These are phyloP conservation scores for Neoboletus brunneissimus DNA, from an alignment of 768 basidiomycete genomes.

Conservation along the genomic window DNA sequence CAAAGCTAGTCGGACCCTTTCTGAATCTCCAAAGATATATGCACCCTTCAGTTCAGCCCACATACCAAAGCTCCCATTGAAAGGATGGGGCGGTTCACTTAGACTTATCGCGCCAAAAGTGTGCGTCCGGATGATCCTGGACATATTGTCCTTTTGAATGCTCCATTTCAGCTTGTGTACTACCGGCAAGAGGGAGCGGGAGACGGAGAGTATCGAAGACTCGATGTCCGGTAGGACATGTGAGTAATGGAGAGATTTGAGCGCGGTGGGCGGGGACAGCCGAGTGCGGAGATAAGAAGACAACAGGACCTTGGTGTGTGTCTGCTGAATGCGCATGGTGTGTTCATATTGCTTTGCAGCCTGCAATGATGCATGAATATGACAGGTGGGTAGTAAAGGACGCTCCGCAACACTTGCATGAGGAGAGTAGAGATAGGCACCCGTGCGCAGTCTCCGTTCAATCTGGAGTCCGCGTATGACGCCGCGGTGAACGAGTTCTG, in stretches of 20 bases:
- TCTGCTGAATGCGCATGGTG: slow-evolving; percentile 50
- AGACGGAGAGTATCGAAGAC: slow-evolving; percentile 52
- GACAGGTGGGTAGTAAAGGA: neutral
- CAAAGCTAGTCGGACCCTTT: slow-evolving; percentile 64
- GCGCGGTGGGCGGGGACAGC: slow-evolving; percentile 34
- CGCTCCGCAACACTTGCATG: slow-evolving; percentile 38
- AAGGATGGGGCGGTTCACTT: slow-evolving; percentile 19
- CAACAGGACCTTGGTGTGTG: slow-evolving; percentile 50
- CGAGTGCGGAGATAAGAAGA: slow-evolving; percentile 54
- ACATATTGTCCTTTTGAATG: slow-evolving; percentile 58
- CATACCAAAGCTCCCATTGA: slow-evolving; percentile 39
- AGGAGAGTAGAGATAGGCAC: slow-evolving; percentile 61
- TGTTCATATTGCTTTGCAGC: slow-evolving; percentile 67
- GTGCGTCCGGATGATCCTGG: slow-evolving; percentile 51
- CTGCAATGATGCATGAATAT: slow-evolving; percentile 35
- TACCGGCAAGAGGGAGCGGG: slow-evolving; percentile 59
- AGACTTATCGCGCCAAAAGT: slow-evolving; percentile 31
- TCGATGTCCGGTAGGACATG: slow-evolving; percentile 65
- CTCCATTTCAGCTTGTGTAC: slow-evolving; percentile 72
- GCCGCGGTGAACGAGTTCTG: slow-evolving; percentile 65
- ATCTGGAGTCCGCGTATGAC: slow-evolving; percentile 68
- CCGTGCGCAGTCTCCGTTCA: slow-evolving; percentile 63
- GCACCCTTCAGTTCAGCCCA: slow-evolving; percentile 58
- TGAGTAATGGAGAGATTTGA: slow-evolving; percentile 45
- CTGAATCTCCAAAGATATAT: slow-evolving; percentile 53